Evolutionary conservation across 1,284 basidiomycete genomes (phyloP).

Genomic region (Chondrostereum purpureum): DNA sequence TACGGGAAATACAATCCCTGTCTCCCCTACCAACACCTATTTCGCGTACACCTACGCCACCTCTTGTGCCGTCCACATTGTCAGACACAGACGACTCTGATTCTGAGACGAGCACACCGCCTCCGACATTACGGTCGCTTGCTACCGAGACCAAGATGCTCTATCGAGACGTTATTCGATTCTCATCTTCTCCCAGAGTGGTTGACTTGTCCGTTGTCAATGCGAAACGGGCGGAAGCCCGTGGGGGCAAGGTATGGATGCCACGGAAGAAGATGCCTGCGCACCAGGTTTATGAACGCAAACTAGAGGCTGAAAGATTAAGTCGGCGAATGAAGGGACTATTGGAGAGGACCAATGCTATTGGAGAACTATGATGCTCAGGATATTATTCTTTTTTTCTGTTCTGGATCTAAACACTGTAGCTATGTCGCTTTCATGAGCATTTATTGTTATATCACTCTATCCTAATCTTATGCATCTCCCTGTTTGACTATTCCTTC

Average conservation of each 20-base stretch:
- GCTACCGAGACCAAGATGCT: constrained; percentile 76
- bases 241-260: constrained; percentile 51
- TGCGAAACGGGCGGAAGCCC: constrained; percentile 39
- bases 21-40: constrained; percentile 52
- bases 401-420: no score
- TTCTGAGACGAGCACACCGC: constrained; percentile 25
- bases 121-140: constrained; percentile 58
- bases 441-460: no score
- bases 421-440: no score
- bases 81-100: constrained; percentile 59
- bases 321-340: constrained; percentile 64
- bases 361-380: constrained; percentile 15
- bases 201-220: constrained; percentile 72
- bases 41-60: constrained; percentile 47
- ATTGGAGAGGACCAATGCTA: constrained; percentile 48
- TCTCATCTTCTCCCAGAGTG: constrained; percentile 72
- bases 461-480: no score
- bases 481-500: no score
- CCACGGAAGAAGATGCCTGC: constrained; percentile 72
- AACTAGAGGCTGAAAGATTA: constrained; percentile 65
- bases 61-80: constrained; percentile 50
- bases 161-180: constrained; percentile 77
- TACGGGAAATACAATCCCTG: constrained; percentile 73
- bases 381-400: constrained; percentile 6
- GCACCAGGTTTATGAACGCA: constrained; percentile 72